Evolutionary conservation across 805 yeast genomes (phyloP), one percentile per base, ranked within the genome.

Genomic region (Ogataea corticis): DNA sequence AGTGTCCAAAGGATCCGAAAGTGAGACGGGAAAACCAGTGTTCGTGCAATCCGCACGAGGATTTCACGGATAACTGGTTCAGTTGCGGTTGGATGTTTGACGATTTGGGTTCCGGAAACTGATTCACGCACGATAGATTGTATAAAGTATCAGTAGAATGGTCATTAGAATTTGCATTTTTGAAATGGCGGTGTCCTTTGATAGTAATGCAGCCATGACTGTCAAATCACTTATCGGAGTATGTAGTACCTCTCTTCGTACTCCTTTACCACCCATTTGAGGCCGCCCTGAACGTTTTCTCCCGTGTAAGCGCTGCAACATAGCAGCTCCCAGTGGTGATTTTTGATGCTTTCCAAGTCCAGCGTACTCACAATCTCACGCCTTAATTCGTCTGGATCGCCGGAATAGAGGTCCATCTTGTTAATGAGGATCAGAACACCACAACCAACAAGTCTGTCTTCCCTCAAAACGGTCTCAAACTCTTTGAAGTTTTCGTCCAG

Each of bases 1-100:
- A 82, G 81, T 86, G 95, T 72, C 96, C 96, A 1, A 67, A 78
- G 41, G 80, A 83, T 55, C 69, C 72, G 37, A 67, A 67, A n/a
- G 69, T 76, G 25, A 75, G 88, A 58, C 48, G 66, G 38, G 65
- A 71, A 34, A 72, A 77, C 51, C 80, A 73, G 57, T 89, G 97
- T 72, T 73, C 79, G 31, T 89, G 97, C 68, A 72, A 84, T 55
- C 83, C 84, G 39, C 63, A 68, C 9, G 74, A 78, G 10, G 95
- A 86, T 66, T 83, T 86, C 68, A 82, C 91, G 13, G 81, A 85
- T 80, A 42, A 48, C 28, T 61, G 59, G 61, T 62, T 42, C 45
- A 60, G 65, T 36, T 65, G 68, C 64, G 82, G 63, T 17, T 52
- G 63, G 61, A 54, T 34, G 37, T 63, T 60, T 29, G 64, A 62